Evolutionary conservation across 768 basidiomycete species (phyloP).

Genomic region (Russula emetica): DNA sequence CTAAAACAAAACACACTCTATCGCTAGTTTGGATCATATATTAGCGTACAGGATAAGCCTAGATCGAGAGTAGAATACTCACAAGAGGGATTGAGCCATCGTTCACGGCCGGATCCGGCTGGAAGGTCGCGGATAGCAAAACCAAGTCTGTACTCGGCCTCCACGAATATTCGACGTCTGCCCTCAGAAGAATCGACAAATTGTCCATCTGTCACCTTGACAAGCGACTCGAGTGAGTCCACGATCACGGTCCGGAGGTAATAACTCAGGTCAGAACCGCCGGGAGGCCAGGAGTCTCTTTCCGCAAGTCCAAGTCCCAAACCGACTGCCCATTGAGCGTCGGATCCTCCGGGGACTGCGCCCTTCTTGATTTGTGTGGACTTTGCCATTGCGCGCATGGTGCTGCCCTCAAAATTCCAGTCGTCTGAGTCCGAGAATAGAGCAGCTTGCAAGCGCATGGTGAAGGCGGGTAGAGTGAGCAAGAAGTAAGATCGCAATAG

Average conservation of each 20-base stretch:
- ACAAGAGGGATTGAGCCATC: conserved; percentile 83
- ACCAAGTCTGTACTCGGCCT: conserved; percentile 72
- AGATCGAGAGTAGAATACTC: conserved; percentile 34
- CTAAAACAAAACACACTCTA: conserved; percentile 35
- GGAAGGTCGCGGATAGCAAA: conserved; percentile 79
- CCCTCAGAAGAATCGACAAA: conserved; percentile 1
- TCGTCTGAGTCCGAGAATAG: conserved; percentile 74
- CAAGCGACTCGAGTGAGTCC: conserved; percentile 56
- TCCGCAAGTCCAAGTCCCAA: conserved; percentile 69
- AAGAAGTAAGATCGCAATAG: conserved; percentile 74
- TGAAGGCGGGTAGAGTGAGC: conserved; percentile 69
- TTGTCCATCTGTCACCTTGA: conserved; percentile 10
- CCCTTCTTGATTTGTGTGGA: conserved; percentile 9
- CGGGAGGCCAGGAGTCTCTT: conserved; percentile 80
- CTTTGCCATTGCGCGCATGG: conserved; percentile 26
- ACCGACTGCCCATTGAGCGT: conserved; percentile 58
- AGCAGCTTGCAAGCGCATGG: conserved; percentile 59
- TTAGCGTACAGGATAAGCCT: not conserved
- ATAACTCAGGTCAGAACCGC: conserved; percentile 79
- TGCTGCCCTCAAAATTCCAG: conserved; percentile 27
- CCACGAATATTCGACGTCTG: conserved; percentile 38
- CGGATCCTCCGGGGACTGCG: not conserved
- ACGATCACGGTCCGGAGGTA: conserved; percentile 80
- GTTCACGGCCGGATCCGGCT: conserved; percentile 57
- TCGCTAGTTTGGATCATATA: conserved; percentile 29